Base-by-base conservation (phyloP, 2,329 filamentous ascomycete species). In the Penicillium corylophilum region DNA sequence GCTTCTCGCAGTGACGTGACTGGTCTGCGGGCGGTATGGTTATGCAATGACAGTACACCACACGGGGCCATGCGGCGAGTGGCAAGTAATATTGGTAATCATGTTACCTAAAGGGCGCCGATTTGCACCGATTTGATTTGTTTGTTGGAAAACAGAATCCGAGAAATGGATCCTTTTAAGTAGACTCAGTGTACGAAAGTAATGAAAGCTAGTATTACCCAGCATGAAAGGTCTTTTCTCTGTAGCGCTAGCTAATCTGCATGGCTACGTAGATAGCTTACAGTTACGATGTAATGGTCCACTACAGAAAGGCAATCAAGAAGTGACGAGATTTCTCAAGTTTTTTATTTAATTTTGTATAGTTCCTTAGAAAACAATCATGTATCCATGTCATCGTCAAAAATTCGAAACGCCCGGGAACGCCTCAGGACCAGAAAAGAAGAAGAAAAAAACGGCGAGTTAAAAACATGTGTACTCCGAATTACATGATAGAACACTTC, bases 401-500 rank as follows among this genome's bases (percentile, higher is more conserved):
- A 44, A 43, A 23, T 16, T n/a, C 16, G 44, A 43, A 58, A 53
- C 47, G 57, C 48, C 52, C 31, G 38, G 50, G 38, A 52, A 57
- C 51, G 51, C 55, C 59, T 46, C 54, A 58, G 54, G 42, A 58
- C 53, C 23, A 47, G 43, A 31, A 50, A 48, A 39, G 28, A 54
- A 38, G 58, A 50, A 53, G 28, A 54, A 38, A 59, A 50, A 53
- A 55, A 49, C 8, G 12, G 46, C 38, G 56, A 47, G 28, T 15
- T 39, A 43, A 45, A 45, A 53, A 50, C 44, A 52, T 46, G 53
- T 29, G 33, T 29, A 26, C 24, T 44, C 31, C 48, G 45, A 47
- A 60, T 75, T 74, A 90, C 66, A 85, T 74, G 62, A 94, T 82
- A 42, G 76, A 74, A 72, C 89, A 94, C 67, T 92, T 92, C 46